These are phyloP conservation scores for Acanthamoeba royreba DNA, from an alignment of 208 protist genomes.

Conservation along the genomic window DNA sequence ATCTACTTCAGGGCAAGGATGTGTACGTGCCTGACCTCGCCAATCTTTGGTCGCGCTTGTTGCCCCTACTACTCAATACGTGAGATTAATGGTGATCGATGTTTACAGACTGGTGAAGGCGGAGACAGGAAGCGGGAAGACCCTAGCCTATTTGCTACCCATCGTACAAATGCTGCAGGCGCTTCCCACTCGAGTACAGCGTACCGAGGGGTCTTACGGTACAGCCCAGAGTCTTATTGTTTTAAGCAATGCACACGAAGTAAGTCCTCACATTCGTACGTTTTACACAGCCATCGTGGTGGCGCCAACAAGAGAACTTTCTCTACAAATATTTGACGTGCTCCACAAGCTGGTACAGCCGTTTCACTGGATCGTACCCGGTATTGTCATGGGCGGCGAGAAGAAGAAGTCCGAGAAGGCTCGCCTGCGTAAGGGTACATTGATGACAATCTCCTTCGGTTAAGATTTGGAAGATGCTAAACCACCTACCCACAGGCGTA, in stretches of 20 bases:
- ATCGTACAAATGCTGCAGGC: slow-evolving; percentile 58
- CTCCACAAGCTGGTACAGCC: slow-evolving; percentile 22
- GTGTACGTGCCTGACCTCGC: slow-evolving; percentile 20
- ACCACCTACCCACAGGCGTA: slow-evolving; percentile 4
- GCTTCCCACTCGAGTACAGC: neutral
- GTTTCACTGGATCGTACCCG: slow-evolving; percentile 72
- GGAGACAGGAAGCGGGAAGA: slow-evolving; percentile 73
- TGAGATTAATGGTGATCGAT: neutral
- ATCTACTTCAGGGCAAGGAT: slow-evolving; percentile 22
- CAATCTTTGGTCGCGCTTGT: neutral
- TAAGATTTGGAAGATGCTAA: neutral
- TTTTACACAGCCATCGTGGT: neutral
- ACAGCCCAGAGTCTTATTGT: neutral
- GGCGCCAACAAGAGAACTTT: slow-evolving; percentile 38
- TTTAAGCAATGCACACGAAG: neutral
- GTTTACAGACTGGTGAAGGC: slow-evolving; percentile 53
- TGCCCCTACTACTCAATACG: neutral
- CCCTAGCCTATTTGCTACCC: slow-evolving; percentile 67
- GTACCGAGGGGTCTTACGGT: slow-evolving; percentile 8
- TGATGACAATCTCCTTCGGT: neutral
- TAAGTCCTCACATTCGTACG: neutral
- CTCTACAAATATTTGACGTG: slow-evolving; percentile 41
- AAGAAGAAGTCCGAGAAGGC: slow-evolving; percentile 75
- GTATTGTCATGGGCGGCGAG: slow-evolving; percentile 72
- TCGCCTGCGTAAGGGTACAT: slow-evolving; percentile 67